These are phyloP conservation scores for Chytriomyces hyalinus DNA, from an alignment of 192 early-diverging fungal species.

Conservation along the genomic window DNA sequence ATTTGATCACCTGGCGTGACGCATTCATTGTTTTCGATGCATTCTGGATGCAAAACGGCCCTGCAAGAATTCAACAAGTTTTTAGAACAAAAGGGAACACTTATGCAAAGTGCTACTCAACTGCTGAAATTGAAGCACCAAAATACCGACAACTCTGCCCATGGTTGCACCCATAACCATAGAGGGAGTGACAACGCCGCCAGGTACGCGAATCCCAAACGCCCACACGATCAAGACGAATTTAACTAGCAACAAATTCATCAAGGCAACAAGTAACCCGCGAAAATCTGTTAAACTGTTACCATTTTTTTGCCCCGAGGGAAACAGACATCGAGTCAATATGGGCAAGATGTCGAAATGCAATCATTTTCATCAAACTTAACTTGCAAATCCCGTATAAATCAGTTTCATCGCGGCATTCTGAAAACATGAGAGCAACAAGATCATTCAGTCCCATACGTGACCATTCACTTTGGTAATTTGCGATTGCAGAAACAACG, in stretches of 20 bases:
- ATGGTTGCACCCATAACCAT: constrained; percentile 88
- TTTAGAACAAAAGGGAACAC: too few species aligned
- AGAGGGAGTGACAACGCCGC: constrained; percentile 87
- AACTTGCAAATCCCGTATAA: constrained; percentile 34
- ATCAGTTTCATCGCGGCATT: constrained; percentile 41
- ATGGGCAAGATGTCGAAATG: not conserved
- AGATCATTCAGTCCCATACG: constrained; percentile 32
- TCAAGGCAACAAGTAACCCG: not conserved
- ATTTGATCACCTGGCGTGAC: constrained; percentile 69
- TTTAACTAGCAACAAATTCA: constrained; percentile 23
- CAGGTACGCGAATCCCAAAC: constrained; percentile 72
- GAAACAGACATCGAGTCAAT: not conserved
- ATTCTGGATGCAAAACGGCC: constrained; percentile 52
- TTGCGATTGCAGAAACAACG: constrained; percentile 43
- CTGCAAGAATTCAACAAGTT: too few species aligned
- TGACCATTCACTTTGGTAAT: constrained; percentile 34
- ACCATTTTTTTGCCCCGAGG: not conserved
- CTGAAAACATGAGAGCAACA: constrained; percentile 42
- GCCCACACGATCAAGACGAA: constrained; percentile 33
- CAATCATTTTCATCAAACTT: constrained; percentile 18
- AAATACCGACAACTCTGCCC: constrained; percentile 80
- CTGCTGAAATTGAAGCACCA: constrained; percentile 61
- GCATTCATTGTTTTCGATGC: constrained; percentile 75
- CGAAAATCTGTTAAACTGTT: constrained; percentile 5
- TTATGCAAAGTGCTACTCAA: not conserved